phyloP scores from a whole-genome alignment of 345 rosid genomes.

The Eucalyptus cladocalyx region DNA sequence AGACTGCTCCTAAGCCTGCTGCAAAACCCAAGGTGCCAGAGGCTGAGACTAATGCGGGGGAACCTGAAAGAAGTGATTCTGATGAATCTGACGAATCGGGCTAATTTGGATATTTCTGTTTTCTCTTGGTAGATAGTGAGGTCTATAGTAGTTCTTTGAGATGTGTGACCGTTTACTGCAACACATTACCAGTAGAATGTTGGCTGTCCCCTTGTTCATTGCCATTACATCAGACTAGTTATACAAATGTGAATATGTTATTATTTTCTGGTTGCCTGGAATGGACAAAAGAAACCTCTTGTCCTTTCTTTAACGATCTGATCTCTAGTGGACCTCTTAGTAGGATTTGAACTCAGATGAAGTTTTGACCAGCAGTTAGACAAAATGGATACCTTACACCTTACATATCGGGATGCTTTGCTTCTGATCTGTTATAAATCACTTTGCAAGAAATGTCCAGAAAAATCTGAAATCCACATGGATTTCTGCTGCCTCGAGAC shows the following conservation, averaged over 20 bases:
- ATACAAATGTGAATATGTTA: neutral
- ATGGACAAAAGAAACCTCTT: neutral
- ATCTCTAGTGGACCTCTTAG: neutral
- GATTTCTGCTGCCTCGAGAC: neutral
- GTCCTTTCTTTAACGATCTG: neutral
- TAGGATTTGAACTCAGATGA: neutral
- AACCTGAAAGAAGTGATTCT: conserved; percentile 74
- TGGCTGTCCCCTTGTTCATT: neutral
- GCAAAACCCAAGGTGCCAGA: conserved; percentile 54
- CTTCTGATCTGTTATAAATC: neutral
- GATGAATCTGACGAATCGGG: conserved; percentile 89
- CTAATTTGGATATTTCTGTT: conserved; percentile 2
- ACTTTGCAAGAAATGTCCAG: neutral
- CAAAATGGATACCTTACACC: neutral
- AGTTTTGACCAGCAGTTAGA: neutral
- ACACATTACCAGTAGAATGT: neutral
- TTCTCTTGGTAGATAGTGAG: neutral
- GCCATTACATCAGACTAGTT: neutral
- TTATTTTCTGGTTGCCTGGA: neutral
- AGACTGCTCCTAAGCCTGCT: conserved; percentile 29
- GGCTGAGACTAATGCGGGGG: conserved; percentile 30
- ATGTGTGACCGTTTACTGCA: neutral
- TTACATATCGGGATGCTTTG: neutral
- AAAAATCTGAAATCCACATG: neutral
- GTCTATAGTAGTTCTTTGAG: neutral